These are phyloP conservation scores for Rhodamnia argentea DNA, from an alignment of 345 rosid species.

Conservation along the genomic window DNA sequence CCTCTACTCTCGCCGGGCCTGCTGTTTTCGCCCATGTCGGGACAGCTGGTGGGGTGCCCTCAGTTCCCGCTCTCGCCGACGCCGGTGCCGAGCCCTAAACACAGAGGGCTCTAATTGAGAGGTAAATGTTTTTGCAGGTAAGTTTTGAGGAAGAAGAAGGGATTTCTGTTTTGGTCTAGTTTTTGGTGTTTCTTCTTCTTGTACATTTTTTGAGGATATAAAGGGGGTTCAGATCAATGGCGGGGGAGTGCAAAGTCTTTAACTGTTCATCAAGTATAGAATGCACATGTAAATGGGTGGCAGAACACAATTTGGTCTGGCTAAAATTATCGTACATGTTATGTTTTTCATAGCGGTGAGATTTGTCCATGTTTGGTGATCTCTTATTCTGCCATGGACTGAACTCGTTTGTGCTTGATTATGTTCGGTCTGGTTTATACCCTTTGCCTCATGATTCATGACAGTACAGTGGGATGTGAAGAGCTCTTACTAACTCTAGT, in stretches of 20 bases:
- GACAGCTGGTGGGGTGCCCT: conserved; percentile 7
- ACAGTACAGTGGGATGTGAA: not conserved
- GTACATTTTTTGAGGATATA: not conserved
- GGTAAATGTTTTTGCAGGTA: not conserved
- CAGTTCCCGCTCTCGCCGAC: conserved; percentile 48
- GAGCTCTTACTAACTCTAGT: not conserved
- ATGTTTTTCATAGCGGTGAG: not conserved
- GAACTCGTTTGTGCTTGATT: not conserved
- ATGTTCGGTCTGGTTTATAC: not conserved
- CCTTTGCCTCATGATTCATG: not conserved
- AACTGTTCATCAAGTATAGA: not conserved
- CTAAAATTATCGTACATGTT: not conserved
- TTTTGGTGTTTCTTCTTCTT: not conserved
- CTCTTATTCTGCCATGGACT: not conserved
- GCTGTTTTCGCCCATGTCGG: conserved; percentile 49
- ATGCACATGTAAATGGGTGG: not conserved
- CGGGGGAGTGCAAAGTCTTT: not conserved
- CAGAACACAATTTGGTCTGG: not conserved
- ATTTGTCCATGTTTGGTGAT: not conserved
- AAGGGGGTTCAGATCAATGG: not conserved
- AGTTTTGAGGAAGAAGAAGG: not conserved
- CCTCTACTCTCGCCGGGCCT: conserved; percentile 58
- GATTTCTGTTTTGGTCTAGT: not conserved
- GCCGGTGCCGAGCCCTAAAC: conserved; percentile 44
- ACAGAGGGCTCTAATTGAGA: not conserved